Conservation (phyloP, 202 grass and related monocot genomes). For the Elaeis oleifera region DNA sequence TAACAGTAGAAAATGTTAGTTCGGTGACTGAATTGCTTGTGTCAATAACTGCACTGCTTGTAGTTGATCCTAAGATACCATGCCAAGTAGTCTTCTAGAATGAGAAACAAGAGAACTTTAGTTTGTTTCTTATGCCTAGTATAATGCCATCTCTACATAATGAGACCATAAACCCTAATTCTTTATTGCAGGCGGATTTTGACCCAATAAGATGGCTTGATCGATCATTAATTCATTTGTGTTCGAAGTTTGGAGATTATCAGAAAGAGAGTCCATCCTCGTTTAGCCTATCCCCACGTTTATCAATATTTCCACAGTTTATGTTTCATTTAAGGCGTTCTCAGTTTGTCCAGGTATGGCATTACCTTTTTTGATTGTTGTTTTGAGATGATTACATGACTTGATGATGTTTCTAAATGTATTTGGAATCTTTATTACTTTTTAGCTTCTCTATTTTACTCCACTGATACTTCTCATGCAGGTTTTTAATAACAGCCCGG, state of each 20-base stretch:
- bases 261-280: slow-evolving; percentile 79
- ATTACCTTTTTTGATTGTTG: slow-evolving; percentile 5
- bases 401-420: neutral
- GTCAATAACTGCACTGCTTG: too few relatives aligned
- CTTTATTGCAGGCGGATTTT: slow-evolving; percentile 65
- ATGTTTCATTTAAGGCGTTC: slow-evolving; percentile 90
- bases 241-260: slow-evolving; percentile 92
- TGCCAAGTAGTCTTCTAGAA: too few relatives aligned
- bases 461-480: slow-evolving; percentile 25
- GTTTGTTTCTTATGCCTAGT: neutral
- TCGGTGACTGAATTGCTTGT: too few relatives aligned
- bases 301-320: slow-evolving; percentile 92
- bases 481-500: slow-evolving; percentile 96
- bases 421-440: slow-evolving; percentile 6
- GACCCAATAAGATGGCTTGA: slow-evolving; percentile 95
- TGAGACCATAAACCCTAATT: slow-evolving; percentile 14
- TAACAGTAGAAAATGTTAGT: too few relatives aligned
- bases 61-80: too few relatives aligned
- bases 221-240: slow-evolving; percentile 67
- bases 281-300: slow-evolving; percentile 77
- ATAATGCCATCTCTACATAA: slow-evolving; percentile 23
- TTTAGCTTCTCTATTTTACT: slow-evolving; percentile 4
- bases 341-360: slow-evolving; percentile 80
- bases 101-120: too few relatives aligned
- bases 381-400: neutral